A percentile compares a stretch with the other conserved stretches of the same genome.
Evolutionary conservation across 768 basidiomycete species (phyloP).

Genomic region (Boletus reticuloceps): DNA sequence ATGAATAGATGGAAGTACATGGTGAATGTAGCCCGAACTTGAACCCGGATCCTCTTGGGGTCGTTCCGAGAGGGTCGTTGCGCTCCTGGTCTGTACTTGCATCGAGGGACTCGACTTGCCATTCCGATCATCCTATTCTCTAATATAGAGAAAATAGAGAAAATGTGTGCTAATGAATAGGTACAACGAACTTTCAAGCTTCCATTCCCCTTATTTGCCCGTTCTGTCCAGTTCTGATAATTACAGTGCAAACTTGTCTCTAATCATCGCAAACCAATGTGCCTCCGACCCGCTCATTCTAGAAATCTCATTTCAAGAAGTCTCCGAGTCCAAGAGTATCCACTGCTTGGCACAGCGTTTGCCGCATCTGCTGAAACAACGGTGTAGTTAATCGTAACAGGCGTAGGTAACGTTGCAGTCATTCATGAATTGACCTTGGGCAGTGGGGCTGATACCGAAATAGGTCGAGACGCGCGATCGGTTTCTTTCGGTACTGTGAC

Average conservation of each 20-base stretch:
- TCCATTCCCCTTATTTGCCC: neutral
- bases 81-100: too few relatives aligned
- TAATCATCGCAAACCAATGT: neutral
- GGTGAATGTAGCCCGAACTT: too few relatives aligned
- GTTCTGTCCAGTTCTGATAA: neutral
- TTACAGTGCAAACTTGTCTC: too few relatives aligned
- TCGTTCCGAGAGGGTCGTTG: too few relatives aligned
- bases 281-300: conserved; percentile 4
- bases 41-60: too few relatives aligned
- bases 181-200: too few relatives aligned
- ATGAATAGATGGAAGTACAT: too few relatives aligned
- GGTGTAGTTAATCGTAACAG: neutral
- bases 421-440: conserved; percentile 7
- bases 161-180: too few relatives aligned
- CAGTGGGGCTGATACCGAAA: conserved; percentile 15
- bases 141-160: too few relatives aligned
- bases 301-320: conserved; percentile 6
- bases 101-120: too few relatives aligned
- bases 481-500: too few relatives aligned
- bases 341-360: conserved; percentile 4
- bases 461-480: conserved; percentile 9
- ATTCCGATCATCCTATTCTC: too few relatives aligned
- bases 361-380: neutral
- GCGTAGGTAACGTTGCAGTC: conserved; percentile 2
- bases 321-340: neutral